Percentiles rank a stretch among this genome's conserved stretches.
Conservation (phyloP, 306 rosid species). For the Dalbergia cultrata region DNA sequence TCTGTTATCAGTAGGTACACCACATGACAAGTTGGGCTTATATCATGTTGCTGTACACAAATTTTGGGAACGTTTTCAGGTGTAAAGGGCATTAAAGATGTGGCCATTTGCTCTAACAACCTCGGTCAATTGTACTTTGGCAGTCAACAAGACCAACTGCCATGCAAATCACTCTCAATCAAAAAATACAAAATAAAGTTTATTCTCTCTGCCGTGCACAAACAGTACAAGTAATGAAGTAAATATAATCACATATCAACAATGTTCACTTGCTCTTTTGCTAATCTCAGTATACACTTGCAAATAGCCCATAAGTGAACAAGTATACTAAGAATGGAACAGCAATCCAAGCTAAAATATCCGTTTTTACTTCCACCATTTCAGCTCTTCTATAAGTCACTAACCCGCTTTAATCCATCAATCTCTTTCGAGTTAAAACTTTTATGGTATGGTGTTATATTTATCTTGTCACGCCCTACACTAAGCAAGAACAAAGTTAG, state of each 20-base stretch:
- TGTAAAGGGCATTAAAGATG: background rate
- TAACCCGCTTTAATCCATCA: background rate
- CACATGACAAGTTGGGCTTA: slow-evolving; percentile 31
- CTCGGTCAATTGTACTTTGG: slow-evolving; percentile 34
- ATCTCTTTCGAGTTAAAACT: background rate
- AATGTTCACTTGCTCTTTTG: background rate
- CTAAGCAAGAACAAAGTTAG: background rate
- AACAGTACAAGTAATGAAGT: background rate
- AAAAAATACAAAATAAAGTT: background rate
- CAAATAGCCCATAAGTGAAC: background rate
- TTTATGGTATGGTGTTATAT: background rate
- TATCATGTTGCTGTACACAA: background rate
- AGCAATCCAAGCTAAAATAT: background rate
- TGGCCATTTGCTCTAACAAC: slow-evolving; percentile 7
- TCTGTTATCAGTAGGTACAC: slow-evolving; percentile 19
- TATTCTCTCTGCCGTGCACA: background rate
- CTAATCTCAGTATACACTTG: background rate
- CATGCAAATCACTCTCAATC: background rate
- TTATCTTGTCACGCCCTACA: background rate
- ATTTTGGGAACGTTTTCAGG: background rate
- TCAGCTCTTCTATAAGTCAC: background rate
- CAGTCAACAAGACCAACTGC: slow-evolving; percentile 46
- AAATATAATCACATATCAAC: background rate
- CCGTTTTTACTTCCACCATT: background rate
- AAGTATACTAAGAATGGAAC: background rate